Evolutionary conservation across 2,329 filamentous ascomycete genomes (phyloP).

Genomic region (Pyrenophora tritici-repentis): DNA sequence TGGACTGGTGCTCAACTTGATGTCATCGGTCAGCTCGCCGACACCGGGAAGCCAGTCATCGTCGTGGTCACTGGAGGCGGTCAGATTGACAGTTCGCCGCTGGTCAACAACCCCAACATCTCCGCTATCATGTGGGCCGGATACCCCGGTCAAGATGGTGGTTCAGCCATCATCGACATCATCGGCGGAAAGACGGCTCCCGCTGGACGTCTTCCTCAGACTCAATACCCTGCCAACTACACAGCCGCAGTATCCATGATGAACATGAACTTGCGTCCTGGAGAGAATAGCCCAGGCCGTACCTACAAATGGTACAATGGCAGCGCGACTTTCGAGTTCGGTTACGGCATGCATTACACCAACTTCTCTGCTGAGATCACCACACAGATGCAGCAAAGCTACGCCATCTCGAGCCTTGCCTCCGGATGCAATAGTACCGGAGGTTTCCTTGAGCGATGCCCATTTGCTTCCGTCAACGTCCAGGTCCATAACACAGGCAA

Average conservation of each 20-base stretch:
- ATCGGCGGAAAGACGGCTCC: conserved; percentile 59
- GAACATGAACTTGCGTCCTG: conserved; percentile 61
- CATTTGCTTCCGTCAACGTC: conserved; percentile 50
- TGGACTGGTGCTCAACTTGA: conserved; percentile 61
- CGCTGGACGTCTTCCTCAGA: conserved; percentile 61
- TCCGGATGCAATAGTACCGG: conserved; percentile 44
- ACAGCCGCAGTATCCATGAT: conserved; percentile 58
- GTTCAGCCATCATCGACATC: conserved; percentile 60
- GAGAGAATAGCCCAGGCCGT: conserved; percentile 54
- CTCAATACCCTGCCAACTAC: conserved; percentile 62
- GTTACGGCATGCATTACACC: conserved; percentile 64
- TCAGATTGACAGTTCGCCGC: conserved; percentile 58
- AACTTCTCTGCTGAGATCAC: conserved; percentile 51
- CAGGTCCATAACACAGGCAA: conserved; percentile 56
- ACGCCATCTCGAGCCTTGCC: conserved; percentile 21
- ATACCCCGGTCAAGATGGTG: conserved; percentile 66
- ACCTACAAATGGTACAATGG: conserved; percentile 65
- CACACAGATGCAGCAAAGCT: conserved; percentile 14
- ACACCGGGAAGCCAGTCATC: conserved; percentile 56
- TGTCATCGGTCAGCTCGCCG: conserved; percentile 56
- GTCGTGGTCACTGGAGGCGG: conserved; percentile 60
- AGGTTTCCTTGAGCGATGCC: conserved; percentile 46
- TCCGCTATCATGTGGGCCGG: conserved; percentile 62
- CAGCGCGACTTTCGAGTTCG: conserved; percentile 58
- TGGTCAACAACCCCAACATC: conserved; percentile 56